Percentiles rank a stretch among this genome's conserved stretches.
phyloP scores from a whole-genome alignment of 352 stramenopile genomes.

The Phytophthora citricola region DNA sequence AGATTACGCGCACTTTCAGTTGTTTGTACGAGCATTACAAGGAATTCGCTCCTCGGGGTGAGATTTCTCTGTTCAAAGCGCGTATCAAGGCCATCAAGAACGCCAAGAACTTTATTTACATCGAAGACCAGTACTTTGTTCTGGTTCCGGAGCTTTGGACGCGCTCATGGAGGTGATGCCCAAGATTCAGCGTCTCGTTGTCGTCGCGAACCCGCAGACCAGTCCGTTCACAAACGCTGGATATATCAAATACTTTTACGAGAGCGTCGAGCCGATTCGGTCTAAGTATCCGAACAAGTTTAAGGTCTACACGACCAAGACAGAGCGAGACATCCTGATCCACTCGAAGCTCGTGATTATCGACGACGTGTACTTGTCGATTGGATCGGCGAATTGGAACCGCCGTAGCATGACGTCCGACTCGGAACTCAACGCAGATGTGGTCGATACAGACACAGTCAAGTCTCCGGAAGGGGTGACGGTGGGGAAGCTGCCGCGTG shows the following conservation, averaged over 20 bases:
- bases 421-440: constrained; percentile 54
- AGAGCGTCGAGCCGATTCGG: constrained; percentile 52
- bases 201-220: constrained; percentile 43
- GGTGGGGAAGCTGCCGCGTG: constrained; percentile 44
- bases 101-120: constrained; percentile 40
- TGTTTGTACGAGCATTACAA: constrained; percentile 55
- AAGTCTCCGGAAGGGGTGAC: constrained; percentile 33
- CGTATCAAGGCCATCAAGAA: constrained; percentile 49
- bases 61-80: constrained; percentile 48
- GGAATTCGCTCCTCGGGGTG: constrained; percentile 51
- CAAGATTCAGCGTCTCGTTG: constrained; percentile 48
- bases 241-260: constrained; percentile 60
- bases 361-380: constrained; percentile 67
- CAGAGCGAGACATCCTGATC: constrained; percentile 41
- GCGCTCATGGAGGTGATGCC: constrained; percentile 57
- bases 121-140: constrained; percentile 23
- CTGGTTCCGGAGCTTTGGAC: constrained; percentile 48
- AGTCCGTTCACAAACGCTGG: constrained; percentile 30
- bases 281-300: constrained; percentile 34
- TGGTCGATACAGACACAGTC: constrained; percentile 46
- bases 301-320: constrained; percentile 47
- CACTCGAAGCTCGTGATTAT: constrained; percentile 61
- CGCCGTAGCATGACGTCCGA: constrained; percentile 47
- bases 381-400: constrained; percentile 72
- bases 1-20: constrained; percentile 64